Base-by-base conservation (phyloP, 257 asterid genomes). In the Eustoma russellianum region DNA sequence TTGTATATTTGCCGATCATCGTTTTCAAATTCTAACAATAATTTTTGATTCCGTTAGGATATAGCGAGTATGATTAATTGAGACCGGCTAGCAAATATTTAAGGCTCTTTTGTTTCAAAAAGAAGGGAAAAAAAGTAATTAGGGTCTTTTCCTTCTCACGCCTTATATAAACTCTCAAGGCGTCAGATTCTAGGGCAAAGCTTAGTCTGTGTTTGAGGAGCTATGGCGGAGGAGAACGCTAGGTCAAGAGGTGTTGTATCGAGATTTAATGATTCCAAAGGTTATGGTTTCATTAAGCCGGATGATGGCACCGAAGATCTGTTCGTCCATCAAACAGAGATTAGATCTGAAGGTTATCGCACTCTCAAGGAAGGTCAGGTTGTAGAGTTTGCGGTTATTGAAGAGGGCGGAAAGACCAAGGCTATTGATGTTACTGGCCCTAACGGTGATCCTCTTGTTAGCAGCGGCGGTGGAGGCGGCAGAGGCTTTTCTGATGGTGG, bases 241-340 rank as follows among this genome's bases (percentile, higher is more conserved):
- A 53, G 93, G 68, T 75, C 81, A 17, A 74, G 63, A 48, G 95
- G 95, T 12, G 75, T 77, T 16, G 95, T 85, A 52, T 34, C 69
- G 38, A 78, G 57, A 67, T 87, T 87, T 74, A 63, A 62, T 17
- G 83, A 77, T 55, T 77, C 67, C 60, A 87, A 79, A 53, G 96
- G 94, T 0, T 87, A 69, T 54, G 96, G 96, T 0, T 87, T 87
- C 74, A 87, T 87, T 70, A 77, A 75, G 40, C 88, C 87, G 5
- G 88, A 81, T 11, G 92, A 72, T 5, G 86, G 83, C 5, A 74
- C 73, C 60, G 86, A 79, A 1, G 86, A 81, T 67, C 77, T 87
- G 49, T 87, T 87, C 63, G 96, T 87, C 28, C 96, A 87, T 59
- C 88, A 81, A 18, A 65, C 92, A 1, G 86, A 75, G 57, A 75